Evolutionary conservation across 1,284 basidiomycete genomes (phyloP), one percentile per base, ranked within the genome.

Genomic region (Nidula niveotomentosa): DNA sequence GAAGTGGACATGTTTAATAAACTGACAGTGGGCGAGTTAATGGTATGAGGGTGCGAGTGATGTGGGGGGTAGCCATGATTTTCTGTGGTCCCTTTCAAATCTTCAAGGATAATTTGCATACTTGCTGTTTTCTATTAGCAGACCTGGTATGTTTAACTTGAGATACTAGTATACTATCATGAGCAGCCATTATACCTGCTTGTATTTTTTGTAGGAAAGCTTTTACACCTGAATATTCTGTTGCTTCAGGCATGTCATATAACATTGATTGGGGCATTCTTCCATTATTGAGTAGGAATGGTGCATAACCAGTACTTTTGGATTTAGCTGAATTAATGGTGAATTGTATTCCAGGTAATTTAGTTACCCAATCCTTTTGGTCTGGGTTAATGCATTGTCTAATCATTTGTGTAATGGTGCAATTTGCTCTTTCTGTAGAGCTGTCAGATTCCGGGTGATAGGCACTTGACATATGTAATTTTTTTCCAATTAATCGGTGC

Each of bases 361-460:
- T 65, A 0, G 34, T 8, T 0, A 69, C 74, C 75, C 75, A 78
- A 53, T 77, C 70, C 30, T 59, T 67, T 52, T 78, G 76, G 9
- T 69, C 62, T 0, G 58, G 54, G 0, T 23, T 17, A 0, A 78
- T 60, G 34, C 66, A 72, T 37, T 69, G 65, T 0, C 75, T 48
- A 3, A 79, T 50, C 68, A 76, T 75, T 45, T 76, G 72, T 1
- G 62, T 70, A 1, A 77, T 56, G 0, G 71, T 76, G 1, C 68
- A 55, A 52, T 77, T 78, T 0, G 72, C 72, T 0, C 69, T 63
- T 58, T 78, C 75, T 0, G 73, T 76, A 0, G 68, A 58, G 0
- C 76, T 74, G 53, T 79, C 76, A 2, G 23, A 23, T 23, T 23
- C 23, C 3, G 23, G 23, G 23, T 23, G 23, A 3, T 23, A 23